phyloP scores from a whole-genome alignment of 345 rosid genomes.

The Rubroshorea leprosula region DNA sequence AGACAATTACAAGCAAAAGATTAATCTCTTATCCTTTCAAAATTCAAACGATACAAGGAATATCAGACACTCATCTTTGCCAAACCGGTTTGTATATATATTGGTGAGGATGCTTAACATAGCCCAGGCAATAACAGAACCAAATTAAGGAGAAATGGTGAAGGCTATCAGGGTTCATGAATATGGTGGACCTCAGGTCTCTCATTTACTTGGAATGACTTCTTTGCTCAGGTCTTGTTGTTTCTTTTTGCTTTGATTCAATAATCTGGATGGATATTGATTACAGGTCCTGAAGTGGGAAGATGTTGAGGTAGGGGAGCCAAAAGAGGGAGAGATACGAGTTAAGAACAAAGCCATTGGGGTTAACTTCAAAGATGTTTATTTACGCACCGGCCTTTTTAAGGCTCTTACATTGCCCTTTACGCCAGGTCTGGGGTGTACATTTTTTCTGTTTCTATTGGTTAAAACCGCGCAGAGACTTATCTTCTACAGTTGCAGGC shows the following conservation, averaged over 20 bases:
- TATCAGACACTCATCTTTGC: too few relatives aligned
- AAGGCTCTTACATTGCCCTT: slow-evolving; percentile 61
- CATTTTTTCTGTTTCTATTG: slow-evolving; percentile 3
- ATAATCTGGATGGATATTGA: not conserved
- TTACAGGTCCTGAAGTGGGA: slow-evolving; percentile 86
- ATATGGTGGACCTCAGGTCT: slow-evolving; percentile 92
- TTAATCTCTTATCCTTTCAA: too few relatives aligned
- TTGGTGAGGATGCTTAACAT: too few relatives aligned
- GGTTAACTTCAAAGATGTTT: slow-evolving; percentile 78
- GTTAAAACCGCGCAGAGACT: not conserved
- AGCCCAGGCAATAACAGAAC: too few relatives aligned
- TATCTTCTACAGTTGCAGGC: slow-evolving; percentile 33
- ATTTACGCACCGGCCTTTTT: slow-evolving; percentile 78
- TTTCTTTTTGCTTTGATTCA: too few relatives aligned
- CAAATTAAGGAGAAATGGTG: too few relatives aligned
- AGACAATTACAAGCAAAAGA: too few relatives aligned
- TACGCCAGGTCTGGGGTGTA: slow-evolving; percentile 62
- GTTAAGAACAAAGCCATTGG: slow-evolving; percentile 80
- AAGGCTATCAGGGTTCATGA: slow-evolving; percentile 83
- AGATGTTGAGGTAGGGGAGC: slow-evolving; percentile 80
- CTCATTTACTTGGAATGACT: too few relatives aligned
- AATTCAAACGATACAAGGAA: too few relatives aligned
- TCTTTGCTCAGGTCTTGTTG: too few relatives aligned
- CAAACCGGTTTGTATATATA: too few relatives aligned
- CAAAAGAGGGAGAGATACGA: slow-evolving; percentile 77